phyloP scores from a whole-genome alignment of 495 filamentous ascomycete species.

The Collariella sp. region DNA sequence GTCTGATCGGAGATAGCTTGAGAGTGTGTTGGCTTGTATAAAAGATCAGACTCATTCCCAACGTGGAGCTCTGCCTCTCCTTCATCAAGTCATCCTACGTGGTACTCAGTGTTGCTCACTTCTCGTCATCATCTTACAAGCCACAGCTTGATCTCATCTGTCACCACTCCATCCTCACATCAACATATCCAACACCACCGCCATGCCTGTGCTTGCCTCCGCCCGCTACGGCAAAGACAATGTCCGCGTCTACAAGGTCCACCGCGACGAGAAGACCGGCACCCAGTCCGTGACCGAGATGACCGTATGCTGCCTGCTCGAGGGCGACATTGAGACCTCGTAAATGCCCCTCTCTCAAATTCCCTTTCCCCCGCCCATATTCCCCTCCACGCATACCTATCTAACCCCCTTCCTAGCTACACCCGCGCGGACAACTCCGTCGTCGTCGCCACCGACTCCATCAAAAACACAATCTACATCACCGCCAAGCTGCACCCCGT shows the following conservation, averaged over 20 bases:
- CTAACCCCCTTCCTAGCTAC: constrained; percentile 47
- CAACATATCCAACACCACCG: constrained; percentile 4
- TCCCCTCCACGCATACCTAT: constrained; percentile 6
- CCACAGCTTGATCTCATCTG: too few relatives aligned
- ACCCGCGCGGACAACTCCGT: constrained; percentile 91
- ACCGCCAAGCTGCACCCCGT: constrained; percentile 87
- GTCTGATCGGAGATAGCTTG: not conserved
- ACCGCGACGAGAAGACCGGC: constrained; percentile 63
- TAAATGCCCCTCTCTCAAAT: constrained; percentile 34
- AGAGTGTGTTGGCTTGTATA: too few relatives aligned
- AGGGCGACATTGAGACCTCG: constrained; percentile 86
- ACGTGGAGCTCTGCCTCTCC: not conserved
- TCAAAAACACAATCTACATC: constrained; percentile 97
- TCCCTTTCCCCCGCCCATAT: not conserved
- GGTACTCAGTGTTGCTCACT: too few relatives aligned
- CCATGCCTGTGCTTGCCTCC: constrained; percentile 55
- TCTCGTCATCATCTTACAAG: too few relatives aligned
- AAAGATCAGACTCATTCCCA: too few relatives aligned
- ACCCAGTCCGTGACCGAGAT: constrained; percentile 85
- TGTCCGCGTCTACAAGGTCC: constrained; percentile 92
- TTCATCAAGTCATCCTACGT: too few relatives aligned
- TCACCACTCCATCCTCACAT: not conserved
- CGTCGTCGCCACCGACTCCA: constrained; percentile 91
- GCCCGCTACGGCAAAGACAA: constrained; percentile 96
- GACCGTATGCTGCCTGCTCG: constrained; percentile 83